These are phyloP conservation scores for Trifolium pratense DNA, from an alignment of 306 rosid genomes.

Conservation along the genomic window DNA sequence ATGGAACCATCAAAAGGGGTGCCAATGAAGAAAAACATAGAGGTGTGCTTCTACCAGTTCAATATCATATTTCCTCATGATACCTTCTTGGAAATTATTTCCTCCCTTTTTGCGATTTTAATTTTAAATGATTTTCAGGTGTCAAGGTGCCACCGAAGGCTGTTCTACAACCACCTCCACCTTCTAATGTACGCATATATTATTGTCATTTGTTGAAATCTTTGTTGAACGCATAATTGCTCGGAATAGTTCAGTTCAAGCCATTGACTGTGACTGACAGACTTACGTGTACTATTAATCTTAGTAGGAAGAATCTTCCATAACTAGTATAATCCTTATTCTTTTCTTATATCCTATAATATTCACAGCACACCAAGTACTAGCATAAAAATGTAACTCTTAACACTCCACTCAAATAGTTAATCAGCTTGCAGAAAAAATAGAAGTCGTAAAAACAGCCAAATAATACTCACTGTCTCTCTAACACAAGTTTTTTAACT, in stretches of 20 bases:
- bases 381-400: slow-evolving; percentile 7
- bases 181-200: slow-evolving; percentile 58
- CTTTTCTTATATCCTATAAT: slow-evolving; percentile 4
- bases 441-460: slow-evolving; percentile 6
- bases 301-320: slow-evolving; percentile 8
- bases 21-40: slow-evolving; percentile 36
- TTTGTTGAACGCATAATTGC: slow-evolving; percentile 35
- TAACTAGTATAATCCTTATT: slow-evolving; percentile 10
- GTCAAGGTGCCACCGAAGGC: slow-evolving; percentile 47
- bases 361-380: slow-evolving; percentile 17
- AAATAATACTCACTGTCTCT: slow-evolving; percentile 1
- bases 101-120: slow-evolving; percentile 24
- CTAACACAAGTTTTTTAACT: slow-evolving; percentile 18
- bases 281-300: slow-evolving; percentile 24
- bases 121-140: slow-evolving; percentile 53
- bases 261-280: not conserved
- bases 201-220: slow-evolving; percentile 37
- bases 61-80: slow-evolving; percentile 29
- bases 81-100: slow-evolving; percentile 28
- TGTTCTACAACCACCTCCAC: slow-evolving; percentile 50
- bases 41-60: slow-evolving; percentile 55
- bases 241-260: slow-evolving; percentile 7
- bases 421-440: slow-evolving; percentile 6
- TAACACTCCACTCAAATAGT: not conserved
- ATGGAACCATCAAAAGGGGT: slow-evolving; percentile 43